These are phyloP conservation scores for Boletus patriciae DNA, from an alignment of 768 basidiomycete species.

Conservation along the genomic window DNA sequence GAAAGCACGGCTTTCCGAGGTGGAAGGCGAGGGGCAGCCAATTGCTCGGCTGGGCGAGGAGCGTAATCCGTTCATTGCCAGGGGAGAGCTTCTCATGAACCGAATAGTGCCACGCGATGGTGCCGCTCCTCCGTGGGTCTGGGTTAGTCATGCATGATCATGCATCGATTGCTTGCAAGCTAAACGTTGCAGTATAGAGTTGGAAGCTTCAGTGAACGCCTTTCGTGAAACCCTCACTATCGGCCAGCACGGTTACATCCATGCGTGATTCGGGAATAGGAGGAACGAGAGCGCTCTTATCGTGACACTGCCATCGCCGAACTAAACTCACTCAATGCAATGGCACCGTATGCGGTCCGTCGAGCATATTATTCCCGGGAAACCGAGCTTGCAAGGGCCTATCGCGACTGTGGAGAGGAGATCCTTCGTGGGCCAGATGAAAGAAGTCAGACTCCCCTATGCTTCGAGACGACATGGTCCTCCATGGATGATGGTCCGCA, in stretches of 20 bases:
- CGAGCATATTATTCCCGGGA: constrained; percentile 54
- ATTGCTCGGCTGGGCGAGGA: constrained; percentile 45
- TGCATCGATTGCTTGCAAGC: not conserved
- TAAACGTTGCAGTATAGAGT: constrained; percentile 43
- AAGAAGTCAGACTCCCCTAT: constrained; percentile 13
- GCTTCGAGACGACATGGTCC: constrained; percentile 15
- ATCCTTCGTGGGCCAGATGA: constrained; percentile 45
- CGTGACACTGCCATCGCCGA: constrained; percentile 69
- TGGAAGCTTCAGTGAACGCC: constrained; percentile 58
- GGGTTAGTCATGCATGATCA: constrained; percentile 41
- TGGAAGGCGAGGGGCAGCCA: constrained; percentile 66
- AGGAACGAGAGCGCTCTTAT: constrained; percentile 61
- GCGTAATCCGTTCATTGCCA: constrained; percentile 63
- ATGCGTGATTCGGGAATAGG: constrained; percentile 72
- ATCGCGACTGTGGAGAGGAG: constrained; percentile 50
- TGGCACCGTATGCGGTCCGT: constrained; percentile 79
- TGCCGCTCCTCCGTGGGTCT: constrained; percentile 84
- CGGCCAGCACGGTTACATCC: constrained; percentile 37
- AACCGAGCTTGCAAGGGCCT: constrained; percentile 58
- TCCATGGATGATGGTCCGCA: constrained; percentile 4
- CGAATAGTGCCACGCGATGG: constrained; percentile 80
- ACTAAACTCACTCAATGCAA: constrained; percentile 71
- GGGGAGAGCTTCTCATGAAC: constrained; percentile 84
- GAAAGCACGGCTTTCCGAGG: constrained; percentile 63
- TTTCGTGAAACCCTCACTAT: constrained; percentile 62